Percentiles rank a stretch among this genome's conserved stretches.
Conservation (phyloP, 495 filamentous ascomycete species). For the Penicillium arizonense region DNA sequence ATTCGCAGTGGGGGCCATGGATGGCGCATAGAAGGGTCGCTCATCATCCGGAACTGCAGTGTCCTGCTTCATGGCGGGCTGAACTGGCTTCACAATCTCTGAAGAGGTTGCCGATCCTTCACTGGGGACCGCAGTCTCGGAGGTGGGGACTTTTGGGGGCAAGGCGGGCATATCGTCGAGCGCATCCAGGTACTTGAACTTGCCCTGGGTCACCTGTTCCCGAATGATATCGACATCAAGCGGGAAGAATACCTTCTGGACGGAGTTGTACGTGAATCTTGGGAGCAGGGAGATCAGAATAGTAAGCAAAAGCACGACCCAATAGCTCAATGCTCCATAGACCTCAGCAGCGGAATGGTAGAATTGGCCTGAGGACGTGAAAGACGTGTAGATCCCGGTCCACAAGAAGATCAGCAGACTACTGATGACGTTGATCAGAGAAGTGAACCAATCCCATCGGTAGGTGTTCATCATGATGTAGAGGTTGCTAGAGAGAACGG, state of each 20-base stretch:
- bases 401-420: constrained; percentile 90
- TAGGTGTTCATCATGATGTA: constrained; percentile 97
- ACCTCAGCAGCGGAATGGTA: constrained; percentile 76
- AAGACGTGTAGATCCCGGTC: constrained; percentile 87
- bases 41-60: constrained; percentile 73
- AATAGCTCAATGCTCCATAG: constrained; percentile 80
- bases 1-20: constrained; percentile 69
- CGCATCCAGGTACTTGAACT: constrained; percentile 68
- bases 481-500: constrained; percentile 79
- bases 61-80: constrained; percentile 54
- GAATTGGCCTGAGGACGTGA: constrained; percentile 64
- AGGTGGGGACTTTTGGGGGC: constrained; percentile 23
- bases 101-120: constrained; percentile 56
- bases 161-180: constrained; percentile 39
- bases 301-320: constrained; percentile 75
- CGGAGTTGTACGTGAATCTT: constrained; percentile 75
- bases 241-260: constrained; percentile 92
- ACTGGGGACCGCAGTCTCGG: constrained; percentile 26
- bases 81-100: constrained; percentile 61
- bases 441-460: constrained; percentile 94
- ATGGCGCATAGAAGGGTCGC: constrained; percentile 88
- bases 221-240: constrained; percentile 94
- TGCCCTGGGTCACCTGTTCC: constrained; percentile 80
- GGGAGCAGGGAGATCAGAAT: constrained; percentile 79
- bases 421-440: constrained; percentile 77